Evolutionary conservation across 1,139 yeast genomes (phyloP).

Genomic region (Scheffersomyces parashehatae): DNA sequence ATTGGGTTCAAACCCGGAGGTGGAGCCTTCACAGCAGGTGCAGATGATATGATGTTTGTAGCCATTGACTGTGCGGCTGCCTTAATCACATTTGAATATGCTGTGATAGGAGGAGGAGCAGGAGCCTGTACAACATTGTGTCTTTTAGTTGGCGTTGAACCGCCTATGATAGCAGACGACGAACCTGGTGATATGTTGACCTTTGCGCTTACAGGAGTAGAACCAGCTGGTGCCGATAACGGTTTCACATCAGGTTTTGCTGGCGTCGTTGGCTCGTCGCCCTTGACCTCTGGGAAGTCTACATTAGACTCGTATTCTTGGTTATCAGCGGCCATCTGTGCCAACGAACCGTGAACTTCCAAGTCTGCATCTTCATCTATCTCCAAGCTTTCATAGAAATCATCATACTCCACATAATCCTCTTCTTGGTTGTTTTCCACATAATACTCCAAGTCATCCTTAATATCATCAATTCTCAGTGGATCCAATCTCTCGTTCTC

Average conservation of each 20-base stretch:
- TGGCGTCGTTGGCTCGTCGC: conserved; percentile 2
- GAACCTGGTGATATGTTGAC: not conserved
- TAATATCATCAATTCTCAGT: conserved; percentile 74
- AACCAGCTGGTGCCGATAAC: conserved; percentile 16
- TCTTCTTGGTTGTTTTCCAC: conserved; percentile 94
- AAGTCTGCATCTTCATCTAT: conserved; percentile 63
- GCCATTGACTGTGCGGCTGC: conserved; percentile 17
- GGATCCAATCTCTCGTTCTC: conserved; percentile 86
- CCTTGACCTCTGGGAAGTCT: not conserved
- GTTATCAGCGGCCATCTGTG: conserved; percentile 37
- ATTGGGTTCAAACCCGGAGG: conserved; percentile 27
- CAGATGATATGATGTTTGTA: conserved; percentile 1
- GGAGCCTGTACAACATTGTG: conserved; percentile 15
- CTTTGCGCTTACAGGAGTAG: conserved; percentile 5
- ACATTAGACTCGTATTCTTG: conserved; percentile 15
- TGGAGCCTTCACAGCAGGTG: conserved; percentile 10
- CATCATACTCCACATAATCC: conserved; percentile 96
- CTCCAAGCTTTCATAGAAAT: conserved; percentile 84
- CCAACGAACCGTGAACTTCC: conserved; percentile 48
- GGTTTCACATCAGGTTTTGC: conserved; percentile 3
- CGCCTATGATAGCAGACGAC: conserved; percentile 1
- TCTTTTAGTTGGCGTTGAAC: conserved; percentile 1
- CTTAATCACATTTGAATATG: conserved; percentile 23
- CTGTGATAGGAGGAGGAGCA: conserved; percentile 16
- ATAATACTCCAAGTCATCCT: conserved; percentile 90